Evolutionary conservation across 371 early-diverging fungal species (phyloP), one percentile per base, ranked within the genome.

Genomic region (Mucor velutinosus): DNA sequence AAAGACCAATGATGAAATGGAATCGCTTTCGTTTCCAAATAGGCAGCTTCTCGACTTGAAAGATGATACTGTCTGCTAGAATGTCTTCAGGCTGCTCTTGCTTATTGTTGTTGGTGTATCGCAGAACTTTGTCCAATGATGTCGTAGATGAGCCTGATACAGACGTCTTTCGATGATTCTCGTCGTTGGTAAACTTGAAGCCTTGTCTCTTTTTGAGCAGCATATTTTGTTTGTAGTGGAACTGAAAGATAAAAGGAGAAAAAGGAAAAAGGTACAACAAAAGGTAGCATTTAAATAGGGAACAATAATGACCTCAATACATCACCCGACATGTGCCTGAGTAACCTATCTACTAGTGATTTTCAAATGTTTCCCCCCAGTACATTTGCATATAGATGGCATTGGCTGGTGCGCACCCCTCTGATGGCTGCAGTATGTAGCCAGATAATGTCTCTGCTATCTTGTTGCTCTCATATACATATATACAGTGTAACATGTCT

Each of bases 1-100:
- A 58, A 10, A 79, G 51, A 56, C 83, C 83, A 12, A 83, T 29
- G 14, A 77, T 64, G 45, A 83, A 83, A 58, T 79, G 73, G 47
- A 80, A 83, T 7, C 77, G 64, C 51, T 79, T 78, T 33, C 75
- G 56, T 30, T 76, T 78, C 76, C 77, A 81, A n/a, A 78, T 69
- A 1, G 70, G 70, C 5, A 61, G 56, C 14, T 51, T 45, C 14
- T 58, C 23, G 12, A 25, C 56, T 29, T 65, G 53, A 29, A 70
- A 70, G 6, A 70, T 49, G 1, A 45, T 21, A 43, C 65, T 56
- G 29, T 70, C 70, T 29, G 64, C 65, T 6, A 70, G 21, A 45
- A 70, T 70, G 33, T 70, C 70, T 55, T 70, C 70, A 7, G 65
- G 64, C 14, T 45, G 23, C 37, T 70, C 62, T 2, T 60, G 29